These are phyloP conservation scores for Auricularia sp. DNA, from an alignment of 768 basidiomycete genomes.

Conservation along the genomic window DNA sequence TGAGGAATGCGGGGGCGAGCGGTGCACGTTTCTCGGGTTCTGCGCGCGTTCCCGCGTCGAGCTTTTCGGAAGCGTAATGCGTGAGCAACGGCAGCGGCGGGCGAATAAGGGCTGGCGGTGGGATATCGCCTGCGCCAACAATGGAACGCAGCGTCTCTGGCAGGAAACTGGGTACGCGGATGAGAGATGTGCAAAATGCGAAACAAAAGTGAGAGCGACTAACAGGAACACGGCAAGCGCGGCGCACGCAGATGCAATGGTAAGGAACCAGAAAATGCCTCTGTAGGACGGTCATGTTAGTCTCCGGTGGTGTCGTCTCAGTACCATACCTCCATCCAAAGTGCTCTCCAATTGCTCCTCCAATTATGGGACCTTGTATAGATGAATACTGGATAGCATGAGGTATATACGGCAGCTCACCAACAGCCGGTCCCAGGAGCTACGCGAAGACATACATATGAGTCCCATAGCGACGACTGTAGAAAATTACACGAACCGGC, in stretches of 20 bases:
- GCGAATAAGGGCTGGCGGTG: slow-evolving; percentile 20
- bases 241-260: slow-evolving; percentile 37
- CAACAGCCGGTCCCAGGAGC: no score
- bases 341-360: slow-evolving; percentile 38
- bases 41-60: neutral
- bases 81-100: slow-evolving; percentile 23
- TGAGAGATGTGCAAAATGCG: neutral
- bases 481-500: slow-evolving; percentile 19
- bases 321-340: slow-evolving; percentile 47
- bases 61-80: slow-evolving; percentile 4
- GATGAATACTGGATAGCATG: no score
- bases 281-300: no score
- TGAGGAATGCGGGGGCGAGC: slow-evolving; percentile 29
- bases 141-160: slow-evolving; percentile 35
- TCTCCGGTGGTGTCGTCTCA: no score
- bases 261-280: slow-evolving; percentile 56
- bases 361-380: slow-evolving; percentile 38
- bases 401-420: no score
- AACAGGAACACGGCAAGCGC: slow-evolving; percentile 41
- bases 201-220: slow-evolving; percentile 6
- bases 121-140: slow-evolving; percentile 36
- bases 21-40: neutral
- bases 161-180: slow-evolving; percentile 21
- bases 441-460: no score
- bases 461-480: no score